phyloP scores from a whole-genome alignment of 768 basidiomycete genomes.

The Tephrocybe sp. region DNA sequence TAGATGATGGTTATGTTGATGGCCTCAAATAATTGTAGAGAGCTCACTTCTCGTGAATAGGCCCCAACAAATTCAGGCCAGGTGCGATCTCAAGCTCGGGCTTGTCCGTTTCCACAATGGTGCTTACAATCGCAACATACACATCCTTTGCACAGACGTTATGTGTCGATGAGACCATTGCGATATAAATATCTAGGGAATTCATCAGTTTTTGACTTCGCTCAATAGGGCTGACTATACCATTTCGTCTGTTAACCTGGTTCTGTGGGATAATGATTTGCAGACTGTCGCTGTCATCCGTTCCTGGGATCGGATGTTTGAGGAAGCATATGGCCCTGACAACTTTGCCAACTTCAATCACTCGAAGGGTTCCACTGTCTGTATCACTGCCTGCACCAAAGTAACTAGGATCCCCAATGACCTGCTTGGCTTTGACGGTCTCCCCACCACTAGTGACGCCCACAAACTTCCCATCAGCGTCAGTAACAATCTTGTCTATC shows the following conservation, averaged over 20 bases:
- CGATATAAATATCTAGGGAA: constrained; percentile 90
- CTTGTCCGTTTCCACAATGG: constrained; percentile 91
- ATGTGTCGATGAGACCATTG: constrained; percentile 95
- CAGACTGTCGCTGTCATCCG: constrained; percentile 90
- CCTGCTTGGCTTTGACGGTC: constrained; percentile 94
- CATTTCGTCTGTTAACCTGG: constrained; percentile 90
- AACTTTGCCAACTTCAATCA: constrained; percentile 91
- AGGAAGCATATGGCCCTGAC: constrained; percentile 96
- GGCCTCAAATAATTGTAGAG: constrained; percentile 10
- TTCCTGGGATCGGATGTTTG: constrained; percentile 97
- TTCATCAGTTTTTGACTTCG: background rate
- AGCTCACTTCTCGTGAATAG: constrained; percentile 89
- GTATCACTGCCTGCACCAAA: constrained; percentile 73
- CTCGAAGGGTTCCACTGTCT: constrained; percentile 77
- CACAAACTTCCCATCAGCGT: constrained; percentile 81
- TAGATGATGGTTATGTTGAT: constrained; percentile 26
- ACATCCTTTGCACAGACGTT: constrained; percentile 96
- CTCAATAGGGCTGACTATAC: constrained; percentile 42
- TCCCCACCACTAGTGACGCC: constrained; percentile 89
- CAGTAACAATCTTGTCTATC: constrained; percentile 87
- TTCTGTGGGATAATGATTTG: constrained; percentile 99
- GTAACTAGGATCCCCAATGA: constrained; percentile 97
- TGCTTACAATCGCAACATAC: constrained; percentile 96
- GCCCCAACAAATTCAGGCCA: constrained; percentile 86
- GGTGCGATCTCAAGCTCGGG: constrained; percentile 93